Conservation (phyloP, 2,329 filamentous ascomycete species). For the Trichoderma sp. region DNA sequence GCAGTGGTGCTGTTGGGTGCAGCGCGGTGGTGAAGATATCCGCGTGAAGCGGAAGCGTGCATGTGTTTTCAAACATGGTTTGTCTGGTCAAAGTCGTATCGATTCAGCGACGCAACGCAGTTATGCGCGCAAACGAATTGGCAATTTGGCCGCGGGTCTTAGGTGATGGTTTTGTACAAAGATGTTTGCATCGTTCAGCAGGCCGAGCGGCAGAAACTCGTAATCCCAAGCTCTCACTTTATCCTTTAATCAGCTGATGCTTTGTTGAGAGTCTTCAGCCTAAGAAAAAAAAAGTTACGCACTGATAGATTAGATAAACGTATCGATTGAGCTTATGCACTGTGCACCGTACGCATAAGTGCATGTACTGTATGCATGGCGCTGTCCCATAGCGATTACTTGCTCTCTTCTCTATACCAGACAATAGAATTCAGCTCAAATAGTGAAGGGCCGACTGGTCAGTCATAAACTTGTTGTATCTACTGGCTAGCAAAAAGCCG, state of each 20-base stretch:
- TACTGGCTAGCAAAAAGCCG: background rate
- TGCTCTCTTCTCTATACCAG: background rate
- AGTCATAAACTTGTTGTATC: background rate
- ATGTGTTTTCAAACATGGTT: slow-evolving; percentile 86
- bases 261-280: background rate
- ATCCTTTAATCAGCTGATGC: background rate
- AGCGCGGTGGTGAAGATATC: slow-evolving; percentile 89
- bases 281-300: slow-evolving; percentile 7
- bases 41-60: slow-evolving; percentile 80
- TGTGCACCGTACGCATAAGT: background rate
- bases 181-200: background rate
- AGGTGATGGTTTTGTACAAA: background rate
- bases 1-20: slow-evolving; percentile 80
- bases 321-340: slow-evolving; percentile 14
- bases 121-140: background rate
- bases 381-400: background rate
- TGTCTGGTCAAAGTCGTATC: background rate
- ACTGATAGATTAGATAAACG: slow-evolving; percentile 22
- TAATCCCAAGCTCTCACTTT: background rate
- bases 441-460: background rate
- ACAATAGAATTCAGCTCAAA: background rate
- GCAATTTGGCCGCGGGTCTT: background rate
- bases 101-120: background rate
- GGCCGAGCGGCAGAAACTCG: background rate
- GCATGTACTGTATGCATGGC: background rate